phyloP scores from a whole-genome alignment of 139 green algal genomes.

The Edaphochlamys debaryana region DNA sequence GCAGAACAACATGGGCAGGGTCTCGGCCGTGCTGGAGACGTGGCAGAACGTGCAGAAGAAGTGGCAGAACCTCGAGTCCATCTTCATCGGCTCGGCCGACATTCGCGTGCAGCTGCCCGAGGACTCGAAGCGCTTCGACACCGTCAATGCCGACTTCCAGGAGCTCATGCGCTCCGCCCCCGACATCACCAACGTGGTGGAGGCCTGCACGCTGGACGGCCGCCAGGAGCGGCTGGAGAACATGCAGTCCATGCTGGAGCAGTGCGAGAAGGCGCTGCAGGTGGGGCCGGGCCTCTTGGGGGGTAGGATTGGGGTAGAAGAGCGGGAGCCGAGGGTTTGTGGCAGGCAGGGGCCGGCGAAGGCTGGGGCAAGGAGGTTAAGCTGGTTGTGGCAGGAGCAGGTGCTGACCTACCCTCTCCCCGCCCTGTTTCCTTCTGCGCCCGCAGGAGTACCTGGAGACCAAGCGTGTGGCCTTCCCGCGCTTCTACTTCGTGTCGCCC shows the following conservation, averaged over 20 bases:
- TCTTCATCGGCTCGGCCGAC: slow-evolving; percentile 90
- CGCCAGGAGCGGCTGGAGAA: slow-evolving; percentile 89
- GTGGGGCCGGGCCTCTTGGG: slow-evolving; percentile 14
- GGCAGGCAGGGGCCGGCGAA: too few species aligned
- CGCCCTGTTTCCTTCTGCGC: neutral
- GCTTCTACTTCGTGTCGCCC: slow-evolving; percentile 95
- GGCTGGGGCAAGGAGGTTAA: too few species aligned
- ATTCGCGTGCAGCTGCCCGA: slow-evolving; percentile 93
- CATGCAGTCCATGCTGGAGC: slow-evolving; percentile 88
- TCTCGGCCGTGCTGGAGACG: slow-evolving; percentile 81
- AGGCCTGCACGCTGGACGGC: slow-evolving; percentile 90
- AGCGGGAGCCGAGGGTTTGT: too few species aligned
- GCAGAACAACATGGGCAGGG: slow-evolving; percentile 89
- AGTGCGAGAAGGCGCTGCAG: slow-evolving; percentile 94
- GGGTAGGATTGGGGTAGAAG: neutral
- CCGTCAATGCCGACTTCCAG: slow-evolving; percentile 88
- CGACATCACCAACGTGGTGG: slow-evolving; percentile 86
- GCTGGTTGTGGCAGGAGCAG: too few species aligned
- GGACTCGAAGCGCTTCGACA: slow-evolving; percentile 87
- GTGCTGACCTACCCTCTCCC: neutral
- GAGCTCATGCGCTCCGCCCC: slow-evolving; percentile 82
- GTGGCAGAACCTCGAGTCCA: slow-evolving; percentile 91
- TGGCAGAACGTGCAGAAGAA: slow-evolving; percentile 93
- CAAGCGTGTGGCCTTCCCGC: slow-evolving; percentile 91
- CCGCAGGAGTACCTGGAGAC: slow-evolving; percentile 91